Evolutionary conservation across 1,284 basidiomycete genomes (phyloP).

Genomic region (Veloboletus limbatus): DNA sequence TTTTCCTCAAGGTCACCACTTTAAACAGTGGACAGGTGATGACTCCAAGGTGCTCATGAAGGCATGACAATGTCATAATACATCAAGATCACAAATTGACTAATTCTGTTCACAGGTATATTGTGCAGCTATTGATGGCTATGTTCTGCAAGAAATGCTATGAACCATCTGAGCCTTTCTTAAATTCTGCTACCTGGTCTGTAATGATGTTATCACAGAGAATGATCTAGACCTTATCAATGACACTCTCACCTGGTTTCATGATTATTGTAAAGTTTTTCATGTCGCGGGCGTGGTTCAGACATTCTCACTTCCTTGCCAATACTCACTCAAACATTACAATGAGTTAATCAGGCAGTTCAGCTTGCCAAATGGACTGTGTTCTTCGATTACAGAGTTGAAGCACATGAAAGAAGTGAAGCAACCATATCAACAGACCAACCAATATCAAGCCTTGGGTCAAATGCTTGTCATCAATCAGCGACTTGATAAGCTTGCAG

Average conservation of each 20-base stretch:
- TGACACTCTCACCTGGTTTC: not conserved
- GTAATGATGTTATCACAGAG: not conserved
- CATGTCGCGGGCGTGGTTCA: not conserved
- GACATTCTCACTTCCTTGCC: not conserved
- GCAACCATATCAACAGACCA: not conserved
- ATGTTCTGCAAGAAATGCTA: constrained; percentile 5
- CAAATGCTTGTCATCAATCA: constrained; percentile 1
- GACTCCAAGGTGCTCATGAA: constrained; percentile 24
- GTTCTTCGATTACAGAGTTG: not conserved
- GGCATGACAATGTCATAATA: constrained; percentile 5
- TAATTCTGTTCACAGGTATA: constrained; percentile 10
- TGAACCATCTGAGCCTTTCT: not conserved
- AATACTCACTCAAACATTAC: constrained; percentile 1
- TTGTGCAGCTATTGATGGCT: constrained; percentile 13
- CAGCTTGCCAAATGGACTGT: not conserved
- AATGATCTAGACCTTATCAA: not conserved
- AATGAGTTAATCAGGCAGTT: not conserved
- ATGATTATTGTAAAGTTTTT: not conserved
- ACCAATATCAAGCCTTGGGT: not conserved
- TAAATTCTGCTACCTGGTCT: not conserved
- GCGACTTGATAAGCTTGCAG: not conserved
- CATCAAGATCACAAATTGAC: not conserved
- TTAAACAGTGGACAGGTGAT: no score
- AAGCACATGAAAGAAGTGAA: not conserved
- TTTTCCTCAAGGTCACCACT: no score